These are phyloP conservation scores for Phascolomyces articulosus DNA, from an alignment of 371 early-diverging fungal genomes.

Conservation along the genomic window DNA sequence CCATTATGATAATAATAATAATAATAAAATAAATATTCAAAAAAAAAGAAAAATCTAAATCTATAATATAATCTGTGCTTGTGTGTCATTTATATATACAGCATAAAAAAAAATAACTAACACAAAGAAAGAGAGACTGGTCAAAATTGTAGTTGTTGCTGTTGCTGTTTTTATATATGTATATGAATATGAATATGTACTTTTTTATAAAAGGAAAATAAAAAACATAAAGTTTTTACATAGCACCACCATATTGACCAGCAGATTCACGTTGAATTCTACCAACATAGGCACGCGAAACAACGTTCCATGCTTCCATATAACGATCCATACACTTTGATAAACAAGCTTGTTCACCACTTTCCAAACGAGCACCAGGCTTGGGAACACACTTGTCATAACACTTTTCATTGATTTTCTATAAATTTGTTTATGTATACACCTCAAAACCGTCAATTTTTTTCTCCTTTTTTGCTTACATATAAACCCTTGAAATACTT, in stretches of 20 bases:
- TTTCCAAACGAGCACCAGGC: slow-evolving; percentile 73
- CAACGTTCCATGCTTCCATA: slow-evolving; percentile 87
- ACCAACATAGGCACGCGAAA: slow-evolving; percentile 76
- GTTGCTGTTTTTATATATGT: background rate
- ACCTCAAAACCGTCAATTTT: slow-evolving; percentile 3
- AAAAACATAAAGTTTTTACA: slow-evolving; percentile 22
- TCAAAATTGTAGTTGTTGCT: too few species aligned
- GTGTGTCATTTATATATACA: background rate
- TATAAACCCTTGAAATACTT: slow-evolving; percentile 23
- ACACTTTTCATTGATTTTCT: slow-evolving; percentile 88
- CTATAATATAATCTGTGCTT: too few species aligned
- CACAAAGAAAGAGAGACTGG: too few species aligned
- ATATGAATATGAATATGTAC: too few species aligned
- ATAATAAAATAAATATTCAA: background rate
- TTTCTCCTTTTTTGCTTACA: background rate
- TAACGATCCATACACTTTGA: slow-evolving; percentile 88
- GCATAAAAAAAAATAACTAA: too few species aligned
- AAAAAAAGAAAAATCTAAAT: too few species aligned
- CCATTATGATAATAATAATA: background rate
- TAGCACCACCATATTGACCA: slow-evolving; percentile 38
- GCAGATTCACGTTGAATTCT: slow-evolving; percentile 73
- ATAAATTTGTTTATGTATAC: background rate
- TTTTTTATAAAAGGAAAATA: background rate
- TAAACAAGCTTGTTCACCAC: slow-evolving; percentile 76
- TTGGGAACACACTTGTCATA: slow-evolving; percentile 80